Conservation (phyloP, 2,329 filamentous ascomycete species). For the Colletotrichum siamense region DNA sequence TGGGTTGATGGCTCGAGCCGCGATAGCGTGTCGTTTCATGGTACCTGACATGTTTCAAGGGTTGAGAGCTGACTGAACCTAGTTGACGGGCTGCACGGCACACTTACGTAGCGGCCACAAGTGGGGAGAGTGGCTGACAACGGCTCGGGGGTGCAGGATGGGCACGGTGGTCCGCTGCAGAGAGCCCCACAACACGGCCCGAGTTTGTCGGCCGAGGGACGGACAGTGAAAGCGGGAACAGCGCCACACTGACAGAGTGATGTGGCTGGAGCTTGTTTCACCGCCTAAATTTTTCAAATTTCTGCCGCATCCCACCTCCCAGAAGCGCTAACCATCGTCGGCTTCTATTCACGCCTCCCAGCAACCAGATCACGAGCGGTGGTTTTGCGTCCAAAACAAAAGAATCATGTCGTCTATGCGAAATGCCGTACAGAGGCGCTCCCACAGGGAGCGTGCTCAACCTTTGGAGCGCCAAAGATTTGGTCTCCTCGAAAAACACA, state of each 20-base stretch:
- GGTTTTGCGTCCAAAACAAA: neutral
- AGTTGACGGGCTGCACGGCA: neutral
- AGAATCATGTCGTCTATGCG: slow-evolving; percentile 58
- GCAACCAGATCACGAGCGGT: neutral
- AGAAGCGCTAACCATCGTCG: neutral
- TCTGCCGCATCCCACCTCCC: slow-evolving; percentile 23
- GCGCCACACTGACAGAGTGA: neutral
- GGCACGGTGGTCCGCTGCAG: neutral
- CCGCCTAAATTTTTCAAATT: slow-evolving; percentile 26
- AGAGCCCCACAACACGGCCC: neutral
- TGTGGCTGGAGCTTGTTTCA: slow-evolving; percentile 11
- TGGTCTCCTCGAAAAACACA: slow-evolving; percentile 95
- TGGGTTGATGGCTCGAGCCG: neutral
- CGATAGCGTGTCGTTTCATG: slow-evolving; percentile 4
- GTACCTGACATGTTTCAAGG: slow-evolving; percentile 20
- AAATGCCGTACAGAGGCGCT: slow-evolving; percentile 76
- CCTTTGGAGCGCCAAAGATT: slow-evolving; percentile 82
- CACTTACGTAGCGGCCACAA: neutral
- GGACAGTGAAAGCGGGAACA: neutral
- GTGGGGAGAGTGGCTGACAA: neutral
- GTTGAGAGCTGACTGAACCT: neutral
- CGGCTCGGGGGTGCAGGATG: neutral
- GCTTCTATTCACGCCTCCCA: neutral
- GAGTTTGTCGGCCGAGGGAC: neutral
- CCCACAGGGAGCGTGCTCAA: slow-evolving; percentile 90